Evolutionary conservation across 129 eudicot species (phyloP).

Genomic region (Lactuca saligna): DNA sequence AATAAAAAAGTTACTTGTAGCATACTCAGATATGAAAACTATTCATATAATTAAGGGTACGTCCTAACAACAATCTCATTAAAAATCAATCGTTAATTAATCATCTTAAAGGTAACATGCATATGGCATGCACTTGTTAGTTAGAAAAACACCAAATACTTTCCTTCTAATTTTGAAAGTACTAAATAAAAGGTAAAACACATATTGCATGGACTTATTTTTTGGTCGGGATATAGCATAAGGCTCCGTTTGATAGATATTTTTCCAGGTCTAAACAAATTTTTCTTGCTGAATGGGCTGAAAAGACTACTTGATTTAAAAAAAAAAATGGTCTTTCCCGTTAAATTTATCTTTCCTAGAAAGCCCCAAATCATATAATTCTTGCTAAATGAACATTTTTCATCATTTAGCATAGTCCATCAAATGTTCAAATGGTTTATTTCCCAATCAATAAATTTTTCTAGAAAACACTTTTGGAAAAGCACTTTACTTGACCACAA

Average conservation of each 20-base stretch:
- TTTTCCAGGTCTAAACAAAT: no score
- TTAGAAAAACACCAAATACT: constrained; percentile 4
- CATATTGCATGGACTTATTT: constrained; percentile 3
- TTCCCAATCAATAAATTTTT: no score
- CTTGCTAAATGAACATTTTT: no score
- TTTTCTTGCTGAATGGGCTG: no score
- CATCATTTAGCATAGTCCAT: no score
- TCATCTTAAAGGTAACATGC: constrained; percentile 3
- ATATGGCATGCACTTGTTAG: constrained; percentile 11
- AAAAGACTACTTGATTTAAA: not conserved
- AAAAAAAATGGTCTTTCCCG: not conserved
- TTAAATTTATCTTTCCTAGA: no score
- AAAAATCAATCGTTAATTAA: not conserved
- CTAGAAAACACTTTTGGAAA: no score
- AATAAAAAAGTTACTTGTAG: not conserved
- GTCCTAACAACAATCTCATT: not conserved
- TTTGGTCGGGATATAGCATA: not conserved
- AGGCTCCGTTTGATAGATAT: not conserved
- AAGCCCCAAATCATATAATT: no score
- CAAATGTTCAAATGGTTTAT: no score
- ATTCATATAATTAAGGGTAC: not conserved
- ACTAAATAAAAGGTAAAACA: constrained; percentile 12
- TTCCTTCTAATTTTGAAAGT: constrained; percentile 18
- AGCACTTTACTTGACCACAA: not conserved
- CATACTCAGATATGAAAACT: not conserved